These are phyloP conservation scores for Exophiala viscosa DNA, from an alignment of 2,329 filamentous ascomycete species.

Conservation along the genomic window DNA sequence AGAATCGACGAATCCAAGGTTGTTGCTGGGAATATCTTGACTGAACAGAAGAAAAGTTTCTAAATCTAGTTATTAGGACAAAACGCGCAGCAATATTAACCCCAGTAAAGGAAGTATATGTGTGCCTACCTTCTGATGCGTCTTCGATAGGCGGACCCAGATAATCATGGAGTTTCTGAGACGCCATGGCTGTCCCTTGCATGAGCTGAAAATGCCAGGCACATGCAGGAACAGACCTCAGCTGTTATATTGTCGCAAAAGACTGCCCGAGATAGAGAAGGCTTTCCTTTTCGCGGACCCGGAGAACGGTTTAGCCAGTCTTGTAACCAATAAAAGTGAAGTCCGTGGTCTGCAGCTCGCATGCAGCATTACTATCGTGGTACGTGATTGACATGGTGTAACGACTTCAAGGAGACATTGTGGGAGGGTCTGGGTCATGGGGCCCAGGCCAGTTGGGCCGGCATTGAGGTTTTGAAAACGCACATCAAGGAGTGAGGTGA, in stretches of 20 bases:
- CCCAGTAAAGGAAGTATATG: not conserved
- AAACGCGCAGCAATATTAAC: not conserved
- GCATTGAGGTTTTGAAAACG: too few relatives aligned
- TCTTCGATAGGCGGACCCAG: constrained; percentile 31
- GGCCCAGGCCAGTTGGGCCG: too few relatives aligned
- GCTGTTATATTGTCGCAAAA: not conserved
- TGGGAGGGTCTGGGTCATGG: too few relatives aligned
- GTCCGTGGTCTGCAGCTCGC: too few relatives aligned
- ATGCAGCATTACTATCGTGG: too few relatives aligned
- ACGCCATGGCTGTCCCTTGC: constrained; percentile 6
- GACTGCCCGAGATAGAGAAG: not conserved
- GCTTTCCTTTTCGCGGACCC: not conserved
- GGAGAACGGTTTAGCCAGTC: too few relatives aligned
- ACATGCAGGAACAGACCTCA: not conserved
- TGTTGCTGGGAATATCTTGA: constrained; percentile 66
- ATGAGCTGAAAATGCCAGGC: not conserved
- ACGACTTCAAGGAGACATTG: too few relatives aligned
- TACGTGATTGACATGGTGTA: too few relatives aligned
- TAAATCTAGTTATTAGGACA: constrained; percentile 36
- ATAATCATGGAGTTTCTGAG: constrained; percentile 1
- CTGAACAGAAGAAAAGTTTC: constrained; percentile 88
- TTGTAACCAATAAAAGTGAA: too few relatives aligned
- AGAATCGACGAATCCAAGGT: constrained; percentile 81
- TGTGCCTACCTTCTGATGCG: constrained; percentile 56
- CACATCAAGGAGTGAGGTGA: too few relatives aligned